Evolutionary conservation across 1,284 basidiomycete species (phyloP).

Genomic region (Ganoderma multipileum): DNA sequence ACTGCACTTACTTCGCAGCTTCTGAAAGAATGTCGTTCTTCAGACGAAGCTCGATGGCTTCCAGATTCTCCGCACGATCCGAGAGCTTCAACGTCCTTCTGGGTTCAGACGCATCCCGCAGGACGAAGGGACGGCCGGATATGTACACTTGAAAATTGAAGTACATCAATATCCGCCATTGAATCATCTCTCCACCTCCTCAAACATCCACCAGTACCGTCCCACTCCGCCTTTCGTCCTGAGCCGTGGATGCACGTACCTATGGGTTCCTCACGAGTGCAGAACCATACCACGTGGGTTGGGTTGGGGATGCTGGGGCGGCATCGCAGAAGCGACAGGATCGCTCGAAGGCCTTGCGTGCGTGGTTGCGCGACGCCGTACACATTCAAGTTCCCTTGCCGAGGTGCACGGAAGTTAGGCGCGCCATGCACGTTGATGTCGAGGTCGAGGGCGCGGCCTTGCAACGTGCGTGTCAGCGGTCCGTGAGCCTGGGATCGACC

Average conservation of each 20-base stretch:
- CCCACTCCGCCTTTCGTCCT: neutral
- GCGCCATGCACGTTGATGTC: slow-evolving; percentile 94
- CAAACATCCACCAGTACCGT: neutral
- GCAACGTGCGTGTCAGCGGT: neutral
- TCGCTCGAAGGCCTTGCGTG: slow-evolving; percentile 90
- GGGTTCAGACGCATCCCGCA: slow-evolving; percentile 92
- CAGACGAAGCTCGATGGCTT: slow-evolving; percentile 91
- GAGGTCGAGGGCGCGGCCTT: slow-evolving; percentile 89
- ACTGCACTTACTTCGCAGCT: slow-evolving; percentile 65
- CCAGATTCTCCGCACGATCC: slow-evolving; percentile 93
- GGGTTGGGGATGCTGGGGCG: slow-evolving; percentile 68
- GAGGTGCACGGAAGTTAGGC: slow-evolving; percentile 91
- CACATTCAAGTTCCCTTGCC: slow-evolving; percentile 82
- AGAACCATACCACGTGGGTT: slow-evolving; percentile 84
- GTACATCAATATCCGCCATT: slow-evolving; percentile 19
- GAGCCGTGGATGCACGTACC: slow-evolving; percentile 48
- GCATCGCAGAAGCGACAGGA: slow-evolving; percentile 87
- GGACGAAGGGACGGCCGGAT: slow-evolving; percentile 93
- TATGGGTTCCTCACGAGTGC: slow-evolving; percentile 84
- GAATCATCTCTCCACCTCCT: neutral
- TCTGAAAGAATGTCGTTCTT: slow-evolving; percentile 96
- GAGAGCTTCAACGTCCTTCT: slow-evolving; percentile 84
- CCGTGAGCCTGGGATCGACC: neutral
- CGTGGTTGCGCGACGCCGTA: slow-evolving; percentile 97
- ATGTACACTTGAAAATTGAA: slow-evolving; percentile 73